These are phyloP conservation scores for Nemania sp. DNA, from an alignment of 2,329 filamentous ascomycete genomes.

Conservation along the genomic window DNA sequence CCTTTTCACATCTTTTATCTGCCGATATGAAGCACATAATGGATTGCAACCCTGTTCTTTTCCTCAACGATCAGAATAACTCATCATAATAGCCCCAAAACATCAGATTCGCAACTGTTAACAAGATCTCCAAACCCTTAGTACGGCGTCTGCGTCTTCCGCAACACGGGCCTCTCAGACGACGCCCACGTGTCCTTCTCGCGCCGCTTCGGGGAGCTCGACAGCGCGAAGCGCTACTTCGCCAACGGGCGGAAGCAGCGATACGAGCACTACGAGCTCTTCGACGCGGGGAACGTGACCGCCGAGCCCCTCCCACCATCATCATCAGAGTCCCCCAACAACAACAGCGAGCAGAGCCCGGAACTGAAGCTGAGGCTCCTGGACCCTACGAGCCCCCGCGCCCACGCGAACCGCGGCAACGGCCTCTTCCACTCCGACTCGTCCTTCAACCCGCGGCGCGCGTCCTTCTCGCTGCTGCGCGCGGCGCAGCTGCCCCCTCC, in stretches of 20 bases:
- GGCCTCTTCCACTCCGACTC: constrained; percentile 59
- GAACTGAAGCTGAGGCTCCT: constrained; percentile 12
- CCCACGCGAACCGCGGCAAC: constrained; percentile 47
- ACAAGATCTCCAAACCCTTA: not conserved
- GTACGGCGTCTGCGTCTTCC: constrained; percentile 57
- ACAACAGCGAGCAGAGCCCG: too few relatives aligned
- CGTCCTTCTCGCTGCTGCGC: constrained; percentile 55
- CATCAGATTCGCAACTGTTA: not conserved
- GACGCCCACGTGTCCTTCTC: constrained; percentile 56
- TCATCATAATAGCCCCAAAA: too few relatives aligned
- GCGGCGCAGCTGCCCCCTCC: constrained; percentile 55
- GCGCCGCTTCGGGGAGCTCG: constrained; percentile 56
- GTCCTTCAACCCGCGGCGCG: constrained; percentile 59
- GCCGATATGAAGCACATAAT: too few relatives aligned
- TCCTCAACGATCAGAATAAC: too few relatives aligned
- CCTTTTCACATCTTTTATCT: too few relatives aligned
- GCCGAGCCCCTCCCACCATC: not conserved
- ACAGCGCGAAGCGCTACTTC: constrained; percentile 57
- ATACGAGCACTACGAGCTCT: constrained; percentile 55
- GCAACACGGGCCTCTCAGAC: constrained; percentile 55
- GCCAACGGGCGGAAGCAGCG: constrained; percentile 51
- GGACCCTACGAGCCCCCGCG: constrained; percentile 29
- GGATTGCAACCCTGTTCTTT: too few relatives aligned
- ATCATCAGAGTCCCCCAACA: too few relatives aligned
- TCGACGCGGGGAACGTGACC: constrained; percentile 59